phyloP scores from a whole-genome alignment of 2,329 filamentous ascomycete species.

The Colletotrichum lini region DNA sequence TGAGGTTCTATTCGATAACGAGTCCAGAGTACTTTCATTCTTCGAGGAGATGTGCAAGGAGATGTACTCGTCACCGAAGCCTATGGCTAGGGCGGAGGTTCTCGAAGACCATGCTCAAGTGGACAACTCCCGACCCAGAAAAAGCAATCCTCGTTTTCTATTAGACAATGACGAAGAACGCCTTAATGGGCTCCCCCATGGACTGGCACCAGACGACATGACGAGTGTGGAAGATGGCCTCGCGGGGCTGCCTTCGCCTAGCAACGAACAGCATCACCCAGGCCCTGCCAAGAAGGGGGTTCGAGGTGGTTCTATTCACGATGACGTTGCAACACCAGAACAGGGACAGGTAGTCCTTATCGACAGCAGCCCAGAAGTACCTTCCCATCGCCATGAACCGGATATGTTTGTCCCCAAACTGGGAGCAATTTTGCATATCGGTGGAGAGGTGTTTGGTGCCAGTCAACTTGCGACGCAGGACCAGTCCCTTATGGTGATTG shows the following conservation, averaged over 20 bases:
- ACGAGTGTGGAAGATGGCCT: background rate
- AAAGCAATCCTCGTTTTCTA: background rate
- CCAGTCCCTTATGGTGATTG: background rate
- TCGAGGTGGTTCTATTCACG: too few species aligned
- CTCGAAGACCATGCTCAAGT: background rate
- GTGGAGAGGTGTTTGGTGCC: background rate
- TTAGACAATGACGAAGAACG: background rate
- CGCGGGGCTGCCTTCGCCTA: background rate
- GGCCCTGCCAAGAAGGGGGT: background rate
- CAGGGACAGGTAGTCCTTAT: background rate
- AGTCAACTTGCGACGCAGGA: too few species aligned
- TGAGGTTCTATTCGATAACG: conserved; percentile 77
- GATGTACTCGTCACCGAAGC: conserved; percentile 52
- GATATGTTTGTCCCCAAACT: too few species aligned
- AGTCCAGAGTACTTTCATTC: conserved; percentile 58
- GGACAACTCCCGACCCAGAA: background rate
- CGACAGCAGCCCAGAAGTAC: background rate
- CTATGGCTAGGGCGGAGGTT: background rate
- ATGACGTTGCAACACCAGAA: background rate
- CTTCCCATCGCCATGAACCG: background rate
- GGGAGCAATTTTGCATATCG: background rate
- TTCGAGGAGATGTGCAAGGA: conserved; percentile 62
- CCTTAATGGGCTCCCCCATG: background rate
- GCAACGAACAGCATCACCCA: background rate
- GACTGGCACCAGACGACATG: too few species aligned